phyloP scores from a whole-genome alignment of 2,329 filamentous ascomycete species.

The Pseudogymnoascus sp. region DNA sequence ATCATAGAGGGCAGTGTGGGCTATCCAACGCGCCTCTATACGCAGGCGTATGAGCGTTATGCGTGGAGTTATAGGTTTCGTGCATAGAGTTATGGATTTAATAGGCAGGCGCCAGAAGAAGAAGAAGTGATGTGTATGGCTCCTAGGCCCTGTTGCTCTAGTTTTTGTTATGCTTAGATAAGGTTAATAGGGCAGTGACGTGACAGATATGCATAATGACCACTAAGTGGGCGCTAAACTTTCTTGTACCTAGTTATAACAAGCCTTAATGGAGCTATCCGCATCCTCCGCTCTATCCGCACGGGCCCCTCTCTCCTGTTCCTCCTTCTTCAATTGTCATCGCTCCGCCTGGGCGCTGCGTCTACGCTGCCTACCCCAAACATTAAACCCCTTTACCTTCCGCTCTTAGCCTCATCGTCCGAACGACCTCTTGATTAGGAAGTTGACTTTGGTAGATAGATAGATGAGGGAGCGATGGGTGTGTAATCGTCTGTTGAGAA shows the following conservation, averaged over 20 bases:
- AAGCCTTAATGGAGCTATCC: background rate
- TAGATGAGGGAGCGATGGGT: background rate
- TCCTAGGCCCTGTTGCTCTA: background rate
- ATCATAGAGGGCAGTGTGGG: background rate
- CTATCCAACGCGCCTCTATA: background rate
- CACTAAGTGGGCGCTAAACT: background rate
- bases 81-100: background rate
- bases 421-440: background rate
- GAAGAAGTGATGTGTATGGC: background rate
- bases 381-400: background rate
- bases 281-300: background rate
- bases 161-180: background rate
- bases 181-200: background rate
- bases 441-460: background rate
- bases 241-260: background rate
- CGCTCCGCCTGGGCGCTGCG: background rate
- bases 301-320: background rate
- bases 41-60: background rate
- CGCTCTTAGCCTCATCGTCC: background rate
- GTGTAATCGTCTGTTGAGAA: background rate
- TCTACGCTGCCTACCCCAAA: background rate
- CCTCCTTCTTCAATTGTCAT: constrained; percentile 5
- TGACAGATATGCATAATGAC: background rate
- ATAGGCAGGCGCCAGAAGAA: background rate
- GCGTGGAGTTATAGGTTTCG: background rate